Percentiles rank a stretch among this genome's conserved stretches.
Conservation (phyloP, 208 protist species). For the Acanthamoeba culbertsoni region DNA sequence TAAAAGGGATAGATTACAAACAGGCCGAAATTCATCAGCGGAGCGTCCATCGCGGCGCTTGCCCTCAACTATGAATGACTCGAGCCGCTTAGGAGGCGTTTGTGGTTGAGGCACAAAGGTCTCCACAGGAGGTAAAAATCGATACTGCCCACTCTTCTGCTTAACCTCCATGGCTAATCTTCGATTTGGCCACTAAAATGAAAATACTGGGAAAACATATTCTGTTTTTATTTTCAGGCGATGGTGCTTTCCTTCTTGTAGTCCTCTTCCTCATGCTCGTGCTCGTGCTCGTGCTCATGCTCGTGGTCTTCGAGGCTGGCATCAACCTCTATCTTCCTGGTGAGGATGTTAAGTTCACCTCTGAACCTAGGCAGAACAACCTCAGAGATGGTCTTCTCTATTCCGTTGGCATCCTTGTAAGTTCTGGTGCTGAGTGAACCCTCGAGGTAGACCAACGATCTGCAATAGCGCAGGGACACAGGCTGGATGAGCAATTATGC, state of each 20-base stretch:
- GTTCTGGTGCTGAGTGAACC: neutral
- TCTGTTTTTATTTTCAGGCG: neutral
- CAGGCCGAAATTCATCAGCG: slow-evolving; percentile 6
- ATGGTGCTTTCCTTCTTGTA: neutral
- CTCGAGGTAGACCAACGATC: neutral
- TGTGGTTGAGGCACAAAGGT: neutral
- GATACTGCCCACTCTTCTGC: neutral
- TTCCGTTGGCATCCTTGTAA: neutral
- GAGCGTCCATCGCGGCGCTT: slow-evolving; percentile 19
- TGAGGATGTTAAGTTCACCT: neutral
- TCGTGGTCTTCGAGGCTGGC: neutral
- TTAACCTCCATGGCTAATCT: neutral
- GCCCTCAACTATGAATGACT: neutral
- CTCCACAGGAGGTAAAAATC: slow-evolving; percentile 26
- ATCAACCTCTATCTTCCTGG: neutral
- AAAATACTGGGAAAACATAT: neutral
- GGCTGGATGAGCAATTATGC: neutral
- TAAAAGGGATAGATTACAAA: neutral
- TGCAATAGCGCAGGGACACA: neutral
- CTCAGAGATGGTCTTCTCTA: neutral
- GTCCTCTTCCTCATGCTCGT: neutral
- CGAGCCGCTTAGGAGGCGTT: neutral
- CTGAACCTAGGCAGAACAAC: neutral
- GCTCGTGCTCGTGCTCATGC: neutral
- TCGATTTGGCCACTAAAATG: neutral